phyloP scores from a whole-genome alignment of 2,329 filamentous ascomycete species.

The Fusarium robinianum region DNA sequence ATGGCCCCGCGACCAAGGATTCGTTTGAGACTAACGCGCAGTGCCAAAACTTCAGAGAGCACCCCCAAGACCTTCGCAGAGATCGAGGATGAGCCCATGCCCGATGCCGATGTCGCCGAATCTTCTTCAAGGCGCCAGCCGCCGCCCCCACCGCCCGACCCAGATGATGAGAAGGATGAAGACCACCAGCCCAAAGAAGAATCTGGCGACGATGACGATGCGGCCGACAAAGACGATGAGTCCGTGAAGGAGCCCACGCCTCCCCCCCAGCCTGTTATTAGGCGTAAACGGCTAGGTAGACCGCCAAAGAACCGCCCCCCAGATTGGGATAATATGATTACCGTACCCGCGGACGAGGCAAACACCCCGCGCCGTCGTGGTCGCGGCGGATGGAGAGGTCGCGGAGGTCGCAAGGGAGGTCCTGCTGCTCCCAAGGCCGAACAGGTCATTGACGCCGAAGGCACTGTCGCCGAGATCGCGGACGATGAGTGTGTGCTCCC shows the following conservation, averaged over 20 bases:
- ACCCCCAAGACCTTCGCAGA: constrained; percentile 49
- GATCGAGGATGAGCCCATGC: constrained; percentile 43
- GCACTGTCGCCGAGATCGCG: constrained; percentile 86
- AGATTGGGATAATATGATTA: constrained; percentile 72
- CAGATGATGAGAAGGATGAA: constrained; percentile 46
- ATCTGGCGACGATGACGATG: constrained; percentile 48
- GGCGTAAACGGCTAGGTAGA: constrained; percentile 79
- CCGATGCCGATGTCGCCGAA: constrained; percentile 40
- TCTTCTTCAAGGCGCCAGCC: constrained; percentile 49
- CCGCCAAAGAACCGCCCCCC: constrained; percentile 84
- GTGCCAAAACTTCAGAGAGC: constrained; percentile 43
- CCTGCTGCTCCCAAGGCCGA: constrained; percentile 76
- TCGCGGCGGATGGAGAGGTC: constrained; percentile 71
- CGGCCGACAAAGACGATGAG: constrained; percentile 47
- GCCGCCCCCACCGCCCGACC: constrained; percentile 42
- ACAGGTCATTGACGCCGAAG: constrained; percentile 90
- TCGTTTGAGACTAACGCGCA: constrained; percentile 42
- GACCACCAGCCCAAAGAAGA: constrained; percentile 60
- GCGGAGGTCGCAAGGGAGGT: constrained; percentile 69
- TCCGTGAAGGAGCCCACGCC: constrained; percentile 58
- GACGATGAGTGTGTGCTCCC: constrained; percentile 91
- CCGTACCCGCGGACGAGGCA: constrained; percentile 57
- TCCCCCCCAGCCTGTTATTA: constrained; percentile 65
- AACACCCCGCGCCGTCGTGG: constrained; percentile 67
- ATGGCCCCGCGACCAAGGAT: constrained; percentile 40